Percentiles rank a stretch among this genome's conserved stretches.
phyloP scores from a whole-genome alignment of 2,329 filamentous ascomycete genomes.

The Epichloe brachyelytri region DNA sequence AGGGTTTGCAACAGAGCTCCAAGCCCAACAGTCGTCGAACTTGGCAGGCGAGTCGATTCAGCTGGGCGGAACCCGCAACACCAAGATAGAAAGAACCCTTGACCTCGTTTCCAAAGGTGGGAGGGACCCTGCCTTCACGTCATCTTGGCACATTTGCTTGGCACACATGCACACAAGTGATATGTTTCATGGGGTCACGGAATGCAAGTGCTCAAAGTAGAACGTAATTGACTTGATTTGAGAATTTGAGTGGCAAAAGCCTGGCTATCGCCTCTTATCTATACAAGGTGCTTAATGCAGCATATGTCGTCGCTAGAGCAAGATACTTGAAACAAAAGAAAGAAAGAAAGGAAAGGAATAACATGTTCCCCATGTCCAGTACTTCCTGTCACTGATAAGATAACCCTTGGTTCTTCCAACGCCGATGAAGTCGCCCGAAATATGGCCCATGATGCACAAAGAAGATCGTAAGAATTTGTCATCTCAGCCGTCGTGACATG shows the following conservation, averaged over 20 bases:
- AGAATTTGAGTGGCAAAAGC: slow-evolving; percentile 1
- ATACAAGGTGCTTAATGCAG: slow-evolving; percentile 3
- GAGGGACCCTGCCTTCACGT: neutral
- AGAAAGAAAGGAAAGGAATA: neutral
- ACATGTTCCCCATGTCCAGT: neutral
- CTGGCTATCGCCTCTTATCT: slow-evolving; percentile 6
- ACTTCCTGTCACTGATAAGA: neutral
- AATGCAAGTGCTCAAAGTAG: neutral
- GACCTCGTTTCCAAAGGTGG: too few species aligned
- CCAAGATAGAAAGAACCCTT: too few species aligned
- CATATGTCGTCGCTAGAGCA: slow-evolving; percentile 1
- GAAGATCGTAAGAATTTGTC: neutral
- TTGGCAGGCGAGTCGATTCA: too few species aligned
- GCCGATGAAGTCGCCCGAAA: neutral
- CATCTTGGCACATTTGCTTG: too few species aligned
- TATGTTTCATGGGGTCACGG: too few species aligned
- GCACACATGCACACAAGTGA: neutral
- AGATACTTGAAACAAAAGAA: neutral
- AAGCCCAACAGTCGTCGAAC: too few species aligned
- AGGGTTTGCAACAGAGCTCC: too few species aligned
- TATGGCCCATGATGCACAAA: slow-evolving; percentile 3
- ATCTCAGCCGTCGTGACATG: neutral
- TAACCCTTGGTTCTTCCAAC: slow-evolving; percentile 2
- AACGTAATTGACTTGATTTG: neutral
- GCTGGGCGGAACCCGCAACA: too few species aligned